phyloP scores from a whole-genome alignment of 75 land plant genomes.

The Cunninghamia lanceolata region DNA sequence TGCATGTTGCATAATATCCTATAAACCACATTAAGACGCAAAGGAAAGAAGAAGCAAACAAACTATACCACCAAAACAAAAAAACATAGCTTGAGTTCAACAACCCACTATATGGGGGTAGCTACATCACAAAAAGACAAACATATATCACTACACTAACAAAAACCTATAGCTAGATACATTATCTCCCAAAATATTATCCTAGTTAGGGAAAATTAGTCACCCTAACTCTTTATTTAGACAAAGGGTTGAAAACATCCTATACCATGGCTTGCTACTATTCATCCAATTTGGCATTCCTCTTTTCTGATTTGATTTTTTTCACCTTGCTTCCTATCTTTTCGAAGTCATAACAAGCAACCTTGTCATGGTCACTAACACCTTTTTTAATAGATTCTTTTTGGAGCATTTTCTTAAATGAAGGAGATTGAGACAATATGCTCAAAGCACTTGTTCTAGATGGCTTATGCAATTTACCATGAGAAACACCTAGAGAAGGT shows the following conservation, averaged over 20 bases:
- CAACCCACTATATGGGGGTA: too few relatives aligned
- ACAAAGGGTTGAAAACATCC: background rate
- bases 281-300: background rate
- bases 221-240: background rate
- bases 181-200: too few relatives aligned
- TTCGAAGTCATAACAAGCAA: background rate
- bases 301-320: background rate
- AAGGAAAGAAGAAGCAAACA: too few relatives aligned
- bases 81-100: too few relatives aligned
- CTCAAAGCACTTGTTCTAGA: slow-evolving; percentile 37
- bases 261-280: background rate
- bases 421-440: slow-evolving; percentile 49
- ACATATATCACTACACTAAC: too few relatives aligned
- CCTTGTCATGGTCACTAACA: slow-evolving; percentile 25
- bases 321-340: background rate
- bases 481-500: slow-evolving; percentile 47
- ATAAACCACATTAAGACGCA: too few relatives aligned
- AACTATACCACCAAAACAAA: too few relatives aligned
- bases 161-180: too few relatives aligned
- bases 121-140: too few relatives aligned
- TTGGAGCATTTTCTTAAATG: slow-evolving; percentile 44
- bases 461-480: slow-evolving; percentile 13
- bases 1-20: too few relatives aligned
- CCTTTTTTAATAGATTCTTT: slow-evolving; percentile 23
- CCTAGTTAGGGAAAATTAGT: too few relatives aligned